Conservation (phyloP, 2,329 filamentous ascomycete genomes). For the Ophiostoma quercus region DNA sequence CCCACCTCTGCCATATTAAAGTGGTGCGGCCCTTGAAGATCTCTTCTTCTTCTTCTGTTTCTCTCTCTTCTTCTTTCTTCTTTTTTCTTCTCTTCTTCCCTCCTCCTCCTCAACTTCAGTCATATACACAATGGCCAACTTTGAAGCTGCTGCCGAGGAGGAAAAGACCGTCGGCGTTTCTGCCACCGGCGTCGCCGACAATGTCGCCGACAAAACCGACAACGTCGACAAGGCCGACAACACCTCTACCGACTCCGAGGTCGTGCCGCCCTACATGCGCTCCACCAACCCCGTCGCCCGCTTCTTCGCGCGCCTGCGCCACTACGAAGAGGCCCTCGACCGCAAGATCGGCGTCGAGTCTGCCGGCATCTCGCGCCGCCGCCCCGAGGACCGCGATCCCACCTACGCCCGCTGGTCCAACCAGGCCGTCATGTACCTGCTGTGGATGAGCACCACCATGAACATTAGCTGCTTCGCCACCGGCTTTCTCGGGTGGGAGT, state of each 20-base stretch:
- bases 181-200: slow-evolving; percentile 12
- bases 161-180: slow-evolving; percentile 25
- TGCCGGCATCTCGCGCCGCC: slow-evolving; percentile 43
- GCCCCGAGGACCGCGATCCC: slow-evolving; percentile 40
- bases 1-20: background rate
- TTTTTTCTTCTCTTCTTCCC: background rate
- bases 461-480: slow-evolving; percentile 49
- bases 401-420: slow-evolving; percentile 37
- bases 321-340: slow-evolving; percentile 43
- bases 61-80: background rate
- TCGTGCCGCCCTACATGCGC: slow-evolving; percentile 23
- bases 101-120: background rate
- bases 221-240: slow-evolving; percentile 2
- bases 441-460: slow-evolving; percentile 50
- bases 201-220: background rate
- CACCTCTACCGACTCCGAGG: slow-evolving; percentile 13
- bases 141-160: slow-evolving; percentile 22
- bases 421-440: slow-evolving; percentile 45
- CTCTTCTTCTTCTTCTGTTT: slow-evolving; percentile 4
- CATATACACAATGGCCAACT: slow-evolving; percentile 20
- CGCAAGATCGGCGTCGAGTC: slow-evolving; percentile 46
- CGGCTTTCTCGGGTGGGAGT: slow-evolving; percentile 47
- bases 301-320: slow-evolving; percentile 37
- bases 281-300: slow-evolving; percentile 27
- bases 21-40: slow-evolving; percentile 7